Base-by-base conservation (phyloP, 1,284 basidiomycete genomes). In the Butyriboletus regius region DNA sequence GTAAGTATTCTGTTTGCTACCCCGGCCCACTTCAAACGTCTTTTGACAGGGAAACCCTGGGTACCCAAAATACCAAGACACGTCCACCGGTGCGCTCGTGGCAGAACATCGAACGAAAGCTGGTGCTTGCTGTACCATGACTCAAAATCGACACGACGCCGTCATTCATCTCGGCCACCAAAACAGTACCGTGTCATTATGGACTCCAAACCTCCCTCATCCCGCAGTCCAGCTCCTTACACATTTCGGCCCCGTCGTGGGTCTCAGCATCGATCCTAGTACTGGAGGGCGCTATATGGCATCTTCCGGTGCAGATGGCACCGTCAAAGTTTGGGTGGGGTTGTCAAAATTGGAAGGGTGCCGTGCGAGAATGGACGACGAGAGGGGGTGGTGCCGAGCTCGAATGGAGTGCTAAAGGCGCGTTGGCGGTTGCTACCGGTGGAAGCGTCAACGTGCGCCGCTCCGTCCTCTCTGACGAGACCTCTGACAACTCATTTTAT, bases 261-360 rank as follows among this genome's bases (percentile, higher is more conserved):
- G 85, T 32, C 77, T 97, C 13, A 80, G 85, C 24, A 79, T 97
- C 7, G 93, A 98, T 67, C 83, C 88, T 1, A 89, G 80, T 46
- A 76, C 82, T 4, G 84, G 83, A 1, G 95, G 95, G 0, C 70
- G 91, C 38, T 94, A 98, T 63, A 88, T 97, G 82, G 87, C 90
- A 0, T 97, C 92, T 0, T 77, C 86, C 3, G 93, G 94, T 0
- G 75, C 86, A 56, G 96, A 98, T 60, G 89, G 92, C 0, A 80
- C 72, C 0, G 88, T 98, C 54, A 98, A 98, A 64, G 77, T 88
- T 9, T 99, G 95, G 96, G 96, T 99, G 95, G 96, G 96, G 98
- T 71, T 89, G 85, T 61, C 73, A 96, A 45, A 97, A 92, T 74
- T 95, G 94, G 86, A 92, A 88, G 58, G 85, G 86, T 24, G 81